Evolutionary conservation across 352 stramenopile species (phyloP).

Genomic region (Peronosclerospora sorghi): DNA sequence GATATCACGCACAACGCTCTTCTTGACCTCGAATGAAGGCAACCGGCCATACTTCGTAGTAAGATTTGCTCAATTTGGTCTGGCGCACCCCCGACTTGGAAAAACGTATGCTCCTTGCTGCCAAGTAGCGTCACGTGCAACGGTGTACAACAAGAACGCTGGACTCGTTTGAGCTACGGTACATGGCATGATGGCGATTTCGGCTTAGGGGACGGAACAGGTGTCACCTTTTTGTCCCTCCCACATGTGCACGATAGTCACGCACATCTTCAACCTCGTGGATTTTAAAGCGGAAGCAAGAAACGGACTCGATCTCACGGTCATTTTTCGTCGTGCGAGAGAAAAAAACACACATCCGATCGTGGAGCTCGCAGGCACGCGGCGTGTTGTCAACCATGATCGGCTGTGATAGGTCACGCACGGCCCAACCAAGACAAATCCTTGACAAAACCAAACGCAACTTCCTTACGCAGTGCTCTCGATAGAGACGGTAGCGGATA

Average conservation of each 20-base stretch:
- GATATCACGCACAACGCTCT: too few relatives aligned
- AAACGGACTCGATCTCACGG: constrained; percentile 76
- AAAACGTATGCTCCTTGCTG: too few relatives aligned
- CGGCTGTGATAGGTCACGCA: constrained; percentile 85
- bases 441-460: constrained; percentile 94
- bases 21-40: too few relatives aligned
- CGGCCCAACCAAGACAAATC: constrained; percentile 92
- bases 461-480: constrained; percentile 93
- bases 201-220: too few relatives aligned
- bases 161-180: too few relatives aligned
- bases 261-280: constrained; percentile 50
- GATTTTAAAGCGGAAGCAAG: constrained; percentile 43
- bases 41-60: too few relatives aligned
- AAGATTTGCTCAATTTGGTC: too few relatives aligned
- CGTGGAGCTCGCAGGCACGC: constrained; percentile 91
- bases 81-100: too few relatives aligned
- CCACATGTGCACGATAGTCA: constrained; percentile 58
- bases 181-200: too few relatives aligned
- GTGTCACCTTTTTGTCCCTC: constrained; percentile 2
- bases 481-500: constrained; percentile 87
- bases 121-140: not conserved
- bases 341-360: constrained; percentile 73
- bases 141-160: too few relatives aligned
- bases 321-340: constrained; percentile 87
- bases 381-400: constrained; percentile 99